Conservation (phyloP, 352 stramenopile species). For the Thalassiosira mediterranea region DNA sequence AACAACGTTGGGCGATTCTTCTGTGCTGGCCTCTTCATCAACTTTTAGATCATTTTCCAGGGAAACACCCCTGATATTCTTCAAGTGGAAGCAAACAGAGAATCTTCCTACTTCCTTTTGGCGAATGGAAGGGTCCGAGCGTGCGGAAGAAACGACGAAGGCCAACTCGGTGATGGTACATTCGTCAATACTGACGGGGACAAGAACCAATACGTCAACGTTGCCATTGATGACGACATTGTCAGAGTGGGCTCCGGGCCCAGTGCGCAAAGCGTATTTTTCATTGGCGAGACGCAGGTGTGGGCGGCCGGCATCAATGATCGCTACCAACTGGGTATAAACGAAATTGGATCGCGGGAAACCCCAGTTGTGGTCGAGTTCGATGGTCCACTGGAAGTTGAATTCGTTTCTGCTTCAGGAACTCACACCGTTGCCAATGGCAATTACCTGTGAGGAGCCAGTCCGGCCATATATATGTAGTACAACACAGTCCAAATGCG, state of each 20-base stretch:
- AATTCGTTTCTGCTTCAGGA: constrained; percentile 6
- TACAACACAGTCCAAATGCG: too few relatives aligned
- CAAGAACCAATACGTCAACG: not conserved
- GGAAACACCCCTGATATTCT: constrained; percentile 15
- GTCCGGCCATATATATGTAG: too few relatives aligned
- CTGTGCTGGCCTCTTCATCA: not conserved
- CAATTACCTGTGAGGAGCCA: too few relatives aligned
- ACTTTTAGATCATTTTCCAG: constrained; percentile 12
- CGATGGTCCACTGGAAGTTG: not conserved
- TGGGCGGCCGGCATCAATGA: constrained; percentile 33
- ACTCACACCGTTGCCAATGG: constrained; percentile 1
- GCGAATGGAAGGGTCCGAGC: not conserved
- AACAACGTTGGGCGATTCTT: too few relatives aligned
- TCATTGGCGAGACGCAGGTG: constrained; percentile 22
- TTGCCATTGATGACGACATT: constrained; percentile 18
- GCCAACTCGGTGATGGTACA: constrained; percentile 31
- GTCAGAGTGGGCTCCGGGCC: constrained; percentile 26
- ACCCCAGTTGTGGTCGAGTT: not conserved
- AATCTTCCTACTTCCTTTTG: constrained; percentile 47
- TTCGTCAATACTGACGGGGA: constrained; percentile 14
- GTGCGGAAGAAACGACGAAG: constrained; percentile 43
- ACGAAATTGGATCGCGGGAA: constrained; percentile 1
- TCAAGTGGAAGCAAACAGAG: constrained; percentile 29
- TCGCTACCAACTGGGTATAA: constrained; percentile 37
- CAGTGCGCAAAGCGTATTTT: constrained; percentile 43